These are phyloP conservation scores for Hygrophila difformis DNA, from an alignment of 257 asterid genomes.

Conservation along the genomic window DNA sequence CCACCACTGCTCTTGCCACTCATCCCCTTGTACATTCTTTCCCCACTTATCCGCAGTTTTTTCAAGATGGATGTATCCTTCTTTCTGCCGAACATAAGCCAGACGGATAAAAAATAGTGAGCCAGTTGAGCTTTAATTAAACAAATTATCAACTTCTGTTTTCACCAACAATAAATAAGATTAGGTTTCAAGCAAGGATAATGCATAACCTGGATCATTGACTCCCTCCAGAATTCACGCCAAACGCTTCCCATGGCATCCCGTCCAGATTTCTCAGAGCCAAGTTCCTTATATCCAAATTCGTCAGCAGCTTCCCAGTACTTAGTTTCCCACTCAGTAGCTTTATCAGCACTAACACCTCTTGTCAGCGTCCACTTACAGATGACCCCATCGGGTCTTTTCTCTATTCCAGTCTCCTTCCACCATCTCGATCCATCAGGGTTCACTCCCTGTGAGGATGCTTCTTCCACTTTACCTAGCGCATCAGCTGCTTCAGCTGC, in stretches of 20 bases:
- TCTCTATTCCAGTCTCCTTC: constrained; percentile 82
- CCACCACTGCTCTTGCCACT: constrained; percentile 98
- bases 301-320: constrained; percentile 98
- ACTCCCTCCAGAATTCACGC: constrained; percentile 93
- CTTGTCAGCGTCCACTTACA: constrained; percentile 84
- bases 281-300: constrained; percentile 86
- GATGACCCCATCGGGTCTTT: constrained; percentile 74
- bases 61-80: constrained; percentile 64
- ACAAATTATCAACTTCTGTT: background rate
- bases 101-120: background rate
- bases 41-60: constrained; percentile 99
- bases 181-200: background rate
- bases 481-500: constrained; percentile 83
- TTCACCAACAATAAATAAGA: too few species aligned
- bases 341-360: constrained; percentile 64
- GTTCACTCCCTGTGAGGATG: constrained; percentile 33
- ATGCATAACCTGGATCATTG: constrained; percentile 64
- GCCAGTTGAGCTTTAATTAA: background rate
- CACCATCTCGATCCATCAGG: constrained; percentile 91
- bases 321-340: constrained; percentile 87
- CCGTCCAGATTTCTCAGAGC: constrained; percentile 97
- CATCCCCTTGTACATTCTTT: constrained; percentile 68
- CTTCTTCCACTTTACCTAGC: constrained; percentile 34
- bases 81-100: constrained; percentile 32
- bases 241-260: constrained; percentile 86